Conservation (phyloP, 2,329 filamentous ascomycete genomes). For the Fusarium sp. region DNA sequence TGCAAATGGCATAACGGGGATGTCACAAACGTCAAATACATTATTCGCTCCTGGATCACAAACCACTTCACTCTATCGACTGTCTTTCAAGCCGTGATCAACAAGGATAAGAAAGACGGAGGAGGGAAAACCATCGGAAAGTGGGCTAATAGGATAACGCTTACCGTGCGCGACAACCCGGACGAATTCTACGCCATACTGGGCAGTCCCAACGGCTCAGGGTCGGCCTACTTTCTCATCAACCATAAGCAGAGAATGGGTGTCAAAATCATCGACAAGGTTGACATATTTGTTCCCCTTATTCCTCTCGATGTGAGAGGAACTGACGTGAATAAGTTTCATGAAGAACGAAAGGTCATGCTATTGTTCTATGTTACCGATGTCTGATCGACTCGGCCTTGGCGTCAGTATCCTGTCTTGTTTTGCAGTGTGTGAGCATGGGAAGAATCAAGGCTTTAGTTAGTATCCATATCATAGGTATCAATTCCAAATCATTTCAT, state of each 20-base stretch:
- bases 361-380: conserved; percentile 10
- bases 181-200: conserved; percentile 9
- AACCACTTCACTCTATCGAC: background rate
- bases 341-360: background rate
- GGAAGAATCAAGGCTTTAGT: no score
- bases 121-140: background rate
- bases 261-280: conserved; percentile 4
- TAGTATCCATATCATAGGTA: no score
- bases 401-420: no score
- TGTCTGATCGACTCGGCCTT: background rate
- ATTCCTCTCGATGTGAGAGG: background rate
- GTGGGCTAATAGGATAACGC: conserved; percentile 4
- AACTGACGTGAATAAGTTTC: background rate
- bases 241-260: conserved; percentile 16
- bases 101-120: background rate
- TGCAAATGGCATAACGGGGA: no score
- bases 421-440: no score
- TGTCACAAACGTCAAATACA: conserved; percentile 20
- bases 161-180: background rate
- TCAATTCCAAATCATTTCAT: no score
- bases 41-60: conserved; percentile 1
- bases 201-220: conserved; percentile 13
- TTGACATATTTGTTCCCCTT: conserved; percentile 17
- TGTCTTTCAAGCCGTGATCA: conserved; percentile 5
- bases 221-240: conserved; percentile 3